These are phyloP conservation scores for Pseudopithomyces chartarum DNA, from an alignment of 2,329 filamentous ascomycete genomes.

Conservation along the genomic window DNA sequence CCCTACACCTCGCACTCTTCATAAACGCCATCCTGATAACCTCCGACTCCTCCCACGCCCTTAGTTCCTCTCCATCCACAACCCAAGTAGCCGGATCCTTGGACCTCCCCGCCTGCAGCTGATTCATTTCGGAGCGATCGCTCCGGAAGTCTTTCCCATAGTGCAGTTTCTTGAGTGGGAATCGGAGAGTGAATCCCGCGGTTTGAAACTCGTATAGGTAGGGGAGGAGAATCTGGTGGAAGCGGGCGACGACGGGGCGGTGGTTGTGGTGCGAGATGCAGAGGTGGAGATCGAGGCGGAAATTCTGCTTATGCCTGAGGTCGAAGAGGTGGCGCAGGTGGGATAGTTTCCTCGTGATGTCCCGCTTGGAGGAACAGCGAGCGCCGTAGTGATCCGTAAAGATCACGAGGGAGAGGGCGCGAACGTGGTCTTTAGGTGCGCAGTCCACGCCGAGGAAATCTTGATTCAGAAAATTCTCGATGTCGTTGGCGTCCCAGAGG, in stretches of 20 bases:
- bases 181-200: neutral
- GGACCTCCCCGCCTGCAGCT: neutral
- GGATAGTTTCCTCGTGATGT: neutral
- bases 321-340: neutral
- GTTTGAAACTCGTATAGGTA: neutral
- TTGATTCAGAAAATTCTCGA: neutral
- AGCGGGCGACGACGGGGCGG: neutral
- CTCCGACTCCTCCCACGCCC: neutral
- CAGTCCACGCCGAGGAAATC: neutral
- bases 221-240: conserved; percentile 1
- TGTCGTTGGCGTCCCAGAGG: conserved; percentile 1
- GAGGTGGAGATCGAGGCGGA: conserved; percentile 4
- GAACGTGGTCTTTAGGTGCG: neutral
- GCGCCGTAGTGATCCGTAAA: neutral
- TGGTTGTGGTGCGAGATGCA: neutral
- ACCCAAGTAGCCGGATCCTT: neutral
- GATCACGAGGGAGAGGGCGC: neutral
- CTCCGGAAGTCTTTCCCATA: neutral
- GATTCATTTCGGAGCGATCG: neutral
- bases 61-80: neutral
- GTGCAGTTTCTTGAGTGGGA: neutral
- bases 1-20: neutral
- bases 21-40: neutral
- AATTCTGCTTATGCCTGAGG: neutral
- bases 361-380: neutral